phyloP scores from a whole-genome alignment of 352 stramenopile genomes.

The Phytophthora cryptogea region DNA sequence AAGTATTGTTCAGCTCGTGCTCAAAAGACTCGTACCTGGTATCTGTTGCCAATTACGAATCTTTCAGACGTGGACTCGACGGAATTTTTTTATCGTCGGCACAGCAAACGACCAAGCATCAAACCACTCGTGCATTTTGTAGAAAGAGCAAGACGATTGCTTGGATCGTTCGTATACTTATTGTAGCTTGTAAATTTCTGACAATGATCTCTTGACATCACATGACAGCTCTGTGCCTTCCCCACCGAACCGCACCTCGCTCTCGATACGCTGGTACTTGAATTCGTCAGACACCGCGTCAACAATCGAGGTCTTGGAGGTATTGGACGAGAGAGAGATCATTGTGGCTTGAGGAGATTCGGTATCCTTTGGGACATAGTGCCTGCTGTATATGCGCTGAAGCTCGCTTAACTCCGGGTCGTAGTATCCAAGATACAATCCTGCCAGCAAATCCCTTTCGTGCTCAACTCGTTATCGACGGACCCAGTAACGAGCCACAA shows the following conservation, averaged over 20 bases:
- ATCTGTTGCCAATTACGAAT: slow-evolving; percentile 16
- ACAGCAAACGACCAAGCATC: slow-evolving; percentile 15
- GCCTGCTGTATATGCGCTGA: background rate
- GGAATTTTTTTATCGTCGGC: slow-evolving; percentile 25
- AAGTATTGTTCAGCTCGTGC: slow-evolving; percentile 4
- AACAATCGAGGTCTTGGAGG: slow-evolving; percentile 21
- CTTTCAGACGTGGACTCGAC: slow-evolving; percentile 14
- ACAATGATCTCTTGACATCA: slow-evolving; percentile 29
- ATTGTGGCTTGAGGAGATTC: slow-evolving; percentile 15
- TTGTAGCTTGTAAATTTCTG: slow-evolving; percentile 13
- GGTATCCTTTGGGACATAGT: slow-evolving; percentile 12
- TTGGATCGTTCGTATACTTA: slow-evolving; percentile 25
- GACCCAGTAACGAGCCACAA: slow-evolving; percentile 19
- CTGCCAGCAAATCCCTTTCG: slow-evolving; percentile 12
- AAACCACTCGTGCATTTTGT: slow-evolving; percentile 21
- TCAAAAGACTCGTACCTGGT: slow-evolving; percentile 16
- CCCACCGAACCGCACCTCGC: slow-evolving; percentile 13
- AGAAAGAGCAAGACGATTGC: slow-evolving; percentile 30
- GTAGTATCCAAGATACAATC: slow-evolving; percentile 13
- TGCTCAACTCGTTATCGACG: slow-evolving; percentile 15
- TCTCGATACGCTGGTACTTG: slow-evolving; percentile 26
- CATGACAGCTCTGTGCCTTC: slow-evolving; percentile 28
- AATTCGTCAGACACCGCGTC: slow-evolving; percentile 27
- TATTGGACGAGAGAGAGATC: slow-evolving; percentile 6
- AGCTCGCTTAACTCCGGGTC: slow-evolving; percentile 13